phyloP scores from a whole-genome alignment of 2,329 filamentous ascomycete species.

The Cryoendolithus antarcticus region DNA sequence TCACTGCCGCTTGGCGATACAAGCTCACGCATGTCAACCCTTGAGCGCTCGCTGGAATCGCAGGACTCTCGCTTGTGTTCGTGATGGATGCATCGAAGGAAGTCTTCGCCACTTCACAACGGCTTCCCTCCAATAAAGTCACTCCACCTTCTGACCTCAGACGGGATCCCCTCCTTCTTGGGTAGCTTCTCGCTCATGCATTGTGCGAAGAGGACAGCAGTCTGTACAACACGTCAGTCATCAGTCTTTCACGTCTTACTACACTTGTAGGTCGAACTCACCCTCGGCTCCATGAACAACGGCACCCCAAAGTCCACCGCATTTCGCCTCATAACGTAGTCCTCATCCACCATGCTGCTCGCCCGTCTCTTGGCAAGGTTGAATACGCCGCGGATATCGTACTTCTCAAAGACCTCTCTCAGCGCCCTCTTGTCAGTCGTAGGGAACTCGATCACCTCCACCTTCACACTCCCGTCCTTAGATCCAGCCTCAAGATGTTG shows the following conservation, averaged over 20 bases:
- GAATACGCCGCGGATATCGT: conserved; percentile 91
- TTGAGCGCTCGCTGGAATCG: no score
- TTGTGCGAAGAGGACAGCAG: conserved; percentile 85
- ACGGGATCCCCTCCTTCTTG: conserved; percentile 72
- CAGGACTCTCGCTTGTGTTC: no score
- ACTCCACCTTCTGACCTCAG: conserved; percentile 87
- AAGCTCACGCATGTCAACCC: no score
- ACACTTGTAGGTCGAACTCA: conserved; percentile 33
- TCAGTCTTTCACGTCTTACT: not conserved
- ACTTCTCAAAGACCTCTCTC: conserved; percentile 90
- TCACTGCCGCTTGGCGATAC: no score
- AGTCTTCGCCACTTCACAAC: conserved; percentile 36
- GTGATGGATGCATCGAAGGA: no score
- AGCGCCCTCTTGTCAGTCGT: conserved; percentile 91
- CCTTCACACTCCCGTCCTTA: conserved; percentile 51
- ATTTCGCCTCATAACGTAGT: conserved; percentile 97
- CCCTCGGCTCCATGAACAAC: conserved; percentile 96
- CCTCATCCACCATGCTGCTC: conserved; percentile 75
- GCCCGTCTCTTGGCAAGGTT: conserved; percentile 78
- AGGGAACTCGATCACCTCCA: conserved; percentile 93
- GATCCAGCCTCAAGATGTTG: conserved; percentile 60
- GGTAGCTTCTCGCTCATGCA: conserved; percentile 97
- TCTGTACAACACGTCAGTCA: conserved; percentile 40
- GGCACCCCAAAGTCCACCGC: conserved; percentile 97
- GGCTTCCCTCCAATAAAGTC: conserved; percentile 86